A percentile compares a stretch with the other conserved stretches of the same genome.
These are phyloP conservation scores for Sphagnum contortum DNA, from an alignment of 225 moss, liverwort and hornwort genomes.

Conservation along the genomic window DNA sequence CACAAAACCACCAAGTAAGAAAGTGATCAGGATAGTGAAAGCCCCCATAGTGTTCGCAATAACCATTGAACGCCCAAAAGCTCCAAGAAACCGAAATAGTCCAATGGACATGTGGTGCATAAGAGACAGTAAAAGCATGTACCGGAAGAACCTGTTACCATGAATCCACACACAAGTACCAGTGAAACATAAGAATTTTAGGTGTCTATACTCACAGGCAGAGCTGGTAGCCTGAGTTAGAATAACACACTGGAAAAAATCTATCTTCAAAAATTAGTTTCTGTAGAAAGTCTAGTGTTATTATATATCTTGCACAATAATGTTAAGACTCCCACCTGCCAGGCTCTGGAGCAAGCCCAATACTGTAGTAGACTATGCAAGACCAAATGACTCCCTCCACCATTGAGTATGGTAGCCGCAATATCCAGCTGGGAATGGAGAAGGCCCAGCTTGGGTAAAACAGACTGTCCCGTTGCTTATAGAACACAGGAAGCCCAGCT, in stretches of 20 bases:
- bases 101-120: constrained; percentile 6
- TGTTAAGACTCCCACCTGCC: constrained; percentile 15
- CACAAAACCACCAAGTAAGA: constrained; percentile 5
- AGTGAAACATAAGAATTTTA: no score
- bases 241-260: no score
- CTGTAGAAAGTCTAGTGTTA: no score
- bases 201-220: no score
- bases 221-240: no score
- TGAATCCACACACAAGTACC: no score
- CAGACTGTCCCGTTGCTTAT: constrained; percentile 39
- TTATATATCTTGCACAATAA: no score
- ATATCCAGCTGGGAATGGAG: constrained; percentile 26
- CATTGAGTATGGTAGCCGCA: constrained; percentile 34
- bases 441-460: constrained; percentile 46
- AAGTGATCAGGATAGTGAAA: background rate
- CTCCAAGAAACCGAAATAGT: background rate
- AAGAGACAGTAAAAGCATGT: background rate
- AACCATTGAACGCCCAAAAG: constrained; percentile 3
- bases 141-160: background rate
- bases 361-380: constrained; percentile 20
- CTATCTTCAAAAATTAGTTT: no score
- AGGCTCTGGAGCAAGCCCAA: constrained; percentile 30
- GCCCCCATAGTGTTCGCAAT: constrained; percentile 2
- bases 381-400: constrained; percentile 28
- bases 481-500: constrained; percentile 28